Percentiles rank a stretch among this genome's conserved stretches.
Evolutionary conservation across 495 filamentous ascomycete genomes (phyloP).

Genomic region (Acidomyces sp.): DNA sequence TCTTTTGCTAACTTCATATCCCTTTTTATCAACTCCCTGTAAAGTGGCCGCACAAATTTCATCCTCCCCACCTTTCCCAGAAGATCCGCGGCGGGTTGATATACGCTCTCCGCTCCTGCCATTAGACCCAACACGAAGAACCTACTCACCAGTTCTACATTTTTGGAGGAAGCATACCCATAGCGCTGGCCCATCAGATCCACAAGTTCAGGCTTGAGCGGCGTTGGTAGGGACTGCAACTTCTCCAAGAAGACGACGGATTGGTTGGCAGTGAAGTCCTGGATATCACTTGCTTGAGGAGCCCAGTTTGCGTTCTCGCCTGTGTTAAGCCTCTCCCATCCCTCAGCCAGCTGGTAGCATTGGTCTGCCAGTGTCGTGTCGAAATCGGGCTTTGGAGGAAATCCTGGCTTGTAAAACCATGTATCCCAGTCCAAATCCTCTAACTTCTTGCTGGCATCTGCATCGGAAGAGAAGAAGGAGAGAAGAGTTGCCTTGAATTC

Average conservation of each 20-base stretch:
- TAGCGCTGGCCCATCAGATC: constrained; percentile 61
- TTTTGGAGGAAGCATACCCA: constrained; percentile 51
- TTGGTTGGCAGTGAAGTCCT: constrained; percentile 68
- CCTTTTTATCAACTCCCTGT: constrained; percentile 54
- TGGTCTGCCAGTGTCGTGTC: constrained; percentile 77
- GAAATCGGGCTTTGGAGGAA: constrained; percentile 81
- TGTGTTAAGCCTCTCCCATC: constrained; percentile 49
- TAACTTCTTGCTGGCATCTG: constrained; percentile 51
- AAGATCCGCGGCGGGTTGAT: constrained; percentile 56
- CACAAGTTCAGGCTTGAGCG: constrained; percentile 48
- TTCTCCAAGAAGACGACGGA: constrained; percentile 77
- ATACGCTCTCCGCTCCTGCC: constrained; percentile 51
- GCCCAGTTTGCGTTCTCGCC: constrained; percentile 39
- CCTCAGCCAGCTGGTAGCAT: constrained; percentile 66
- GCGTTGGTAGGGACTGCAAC: constrained; percentile 48
- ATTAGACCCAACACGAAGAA: constrained; percentile 67
- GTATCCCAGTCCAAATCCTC: constrained; percentile 70
- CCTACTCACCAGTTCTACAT: constrained; percentile 70
- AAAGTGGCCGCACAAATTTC: constrained; percentile 88
- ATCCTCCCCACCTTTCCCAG: constrained; percentile 77
- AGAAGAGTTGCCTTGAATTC: constrained; percentile 83
- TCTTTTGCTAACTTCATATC: constrained; percentile 60
- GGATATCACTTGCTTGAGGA: constrained; percentile 54
- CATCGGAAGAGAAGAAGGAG: constrained; percentile 64
- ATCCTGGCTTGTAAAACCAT: constrained; percentile 71